A percentile compares a stretch with the other conserved stretches of the same genome.
Evolutionary conservation across 805 yeast genomes (phyloP).

Genomic region (Sugiyamaella marilandica): DNA sequence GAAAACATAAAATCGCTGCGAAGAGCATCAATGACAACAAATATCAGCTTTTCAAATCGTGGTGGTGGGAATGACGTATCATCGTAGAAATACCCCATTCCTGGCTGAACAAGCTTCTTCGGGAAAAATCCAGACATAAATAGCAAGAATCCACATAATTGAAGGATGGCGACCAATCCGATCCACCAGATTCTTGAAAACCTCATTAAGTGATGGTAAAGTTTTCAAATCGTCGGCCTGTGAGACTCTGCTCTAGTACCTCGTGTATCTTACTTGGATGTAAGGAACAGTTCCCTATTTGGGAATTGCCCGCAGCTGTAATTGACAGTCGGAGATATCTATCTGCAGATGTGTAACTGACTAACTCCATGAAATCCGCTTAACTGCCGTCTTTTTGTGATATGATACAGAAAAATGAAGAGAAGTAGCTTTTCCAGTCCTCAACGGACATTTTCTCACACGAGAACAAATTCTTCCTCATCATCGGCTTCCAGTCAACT

Average conservation of each 20-base stretch:
- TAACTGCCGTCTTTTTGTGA: no score
- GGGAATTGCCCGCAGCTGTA: not conserved
- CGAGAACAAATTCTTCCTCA: conserved; percentile 25
- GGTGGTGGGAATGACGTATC: conserved; percentile 9
- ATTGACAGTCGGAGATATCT: no score
- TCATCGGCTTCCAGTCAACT: conserved; percentile 22
- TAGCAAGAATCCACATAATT: conserved; percentile 50
- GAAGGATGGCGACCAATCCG: conserved; percentile 29
- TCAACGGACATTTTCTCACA: conserved; percentile 19
- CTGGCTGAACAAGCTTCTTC: conserved; percentile 71
- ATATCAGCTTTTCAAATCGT: conserved; percentile 57
- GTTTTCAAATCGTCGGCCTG: not conserved
- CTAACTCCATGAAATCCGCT: no score
- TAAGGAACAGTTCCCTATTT: not conserved
- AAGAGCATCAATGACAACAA: conserved; percentile 91
- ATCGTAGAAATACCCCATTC: conserved; percentile 37
- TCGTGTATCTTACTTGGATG: not conserved
- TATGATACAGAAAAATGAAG: not conserved
- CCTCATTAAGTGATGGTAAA: not conserved
- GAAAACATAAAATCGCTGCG: conserved; percentile 77
- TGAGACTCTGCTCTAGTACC: not conserved
- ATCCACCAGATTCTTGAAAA: conserved; percentile 1
- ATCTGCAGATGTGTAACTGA: no score
- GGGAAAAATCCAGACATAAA: conserved; percentile 90
- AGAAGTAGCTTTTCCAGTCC: not conserved